Evolutionary conservation across 208 protist species (phyloP).

Genomic region (Naegleria lovaniensis): DNA sequence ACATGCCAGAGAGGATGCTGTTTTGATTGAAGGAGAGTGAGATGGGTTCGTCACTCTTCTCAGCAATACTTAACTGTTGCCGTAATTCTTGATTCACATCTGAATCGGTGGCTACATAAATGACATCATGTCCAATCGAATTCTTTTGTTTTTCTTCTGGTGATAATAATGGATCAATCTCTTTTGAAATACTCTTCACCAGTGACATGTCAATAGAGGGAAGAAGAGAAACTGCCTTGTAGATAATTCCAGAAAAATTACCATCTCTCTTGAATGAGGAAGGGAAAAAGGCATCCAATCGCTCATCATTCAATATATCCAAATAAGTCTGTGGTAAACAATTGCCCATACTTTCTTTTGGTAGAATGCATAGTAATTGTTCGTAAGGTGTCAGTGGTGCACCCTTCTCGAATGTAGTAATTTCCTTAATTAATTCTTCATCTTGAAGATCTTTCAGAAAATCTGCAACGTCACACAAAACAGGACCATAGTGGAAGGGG

Average conservation of each 20-base stretch:
- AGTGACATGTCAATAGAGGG: not conserved
- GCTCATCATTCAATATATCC: not conserved
- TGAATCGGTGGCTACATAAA: not conserved
- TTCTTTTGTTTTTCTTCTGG: not conserved
- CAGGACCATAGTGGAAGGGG: not conserved
- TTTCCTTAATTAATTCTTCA: not conserved
- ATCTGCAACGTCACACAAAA: not conserved
- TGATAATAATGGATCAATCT: not conserved
- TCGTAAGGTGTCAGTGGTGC: constrained; percentile 36
- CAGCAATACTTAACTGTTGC: not conserved
- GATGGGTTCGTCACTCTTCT: not conserved
- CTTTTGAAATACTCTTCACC: not conserved
- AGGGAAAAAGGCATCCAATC: not conserved
- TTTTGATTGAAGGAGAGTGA: not conserved
- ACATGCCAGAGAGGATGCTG: not conserved
- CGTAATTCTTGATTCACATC: not conserved
- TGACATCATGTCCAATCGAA: not conserved
- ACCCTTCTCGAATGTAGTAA: not conserved
- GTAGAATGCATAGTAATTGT: constrained; percentile 40
- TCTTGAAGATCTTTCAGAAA: not conserved
- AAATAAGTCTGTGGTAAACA: not conserved
- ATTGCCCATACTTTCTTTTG: not conserved
- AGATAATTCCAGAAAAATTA: not conserved
- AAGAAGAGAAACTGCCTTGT: not conserved
- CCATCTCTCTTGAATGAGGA: not conserved